A percentile compares a stretch with the other conserved stretches of the same genome.
phyloP scores from a whole-genome alignment of 164 flowering plant species.

The Magnolia sinica region DNA sequence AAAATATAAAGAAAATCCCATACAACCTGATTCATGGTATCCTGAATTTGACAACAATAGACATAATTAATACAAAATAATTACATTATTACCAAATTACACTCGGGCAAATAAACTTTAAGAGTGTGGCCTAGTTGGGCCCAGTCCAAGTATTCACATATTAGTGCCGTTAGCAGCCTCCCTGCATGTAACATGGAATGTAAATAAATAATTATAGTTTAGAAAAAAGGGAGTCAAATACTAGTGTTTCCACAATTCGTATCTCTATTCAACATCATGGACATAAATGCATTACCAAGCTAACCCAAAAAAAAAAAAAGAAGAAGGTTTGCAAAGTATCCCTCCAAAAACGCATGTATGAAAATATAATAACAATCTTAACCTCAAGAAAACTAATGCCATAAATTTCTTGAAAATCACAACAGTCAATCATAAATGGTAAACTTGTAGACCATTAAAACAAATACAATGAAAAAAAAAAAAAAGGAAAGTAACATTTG shows the following conservation, averaged over 20 bases:
- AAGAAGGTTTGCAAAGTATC: neutral
- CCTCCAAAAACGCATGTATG: too few species aligned
- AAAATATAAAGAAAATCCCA: neutral
- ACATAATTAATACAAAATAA: neutral
- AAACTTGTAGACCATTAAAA: too few species aligned
- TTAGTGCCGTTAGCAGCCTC: conserved; percentile 78
- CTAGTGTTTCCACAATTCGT: neutral
- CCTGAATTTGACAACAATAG: too few species aligned
- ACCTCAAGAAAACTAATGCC: neutral
- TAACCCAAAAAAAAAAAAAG: too few species aligned
- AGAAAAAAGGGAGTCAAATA: neutral
- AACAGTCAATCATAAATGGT: neutral
- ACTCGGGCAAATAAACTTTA: conserved; percentile 95
- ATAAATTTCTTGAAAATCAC: neutral
- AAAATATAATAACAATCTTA: too few species aligned
- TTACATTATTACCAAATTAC: conserved; percentile 76
- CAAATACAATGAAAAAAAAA: too few species aligned
- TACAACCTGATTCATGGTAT: too few species aligned
- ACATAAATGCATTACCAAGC: neutral
- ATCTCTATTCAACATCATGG: neutral
- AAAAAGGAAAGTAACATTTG: neutral
- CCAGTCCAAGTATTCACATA: conserved; percentile 99
- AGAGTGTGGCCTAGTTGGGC: conserved; percentile 88
- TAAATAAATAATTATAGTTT: conserved; percentile 4
- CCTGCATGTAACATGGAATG: conserved; percentile 47